A percentile compares a stretch with the other conserved stretches of the same genome.
Evolutionary conservation across 352 stramenopile species (phyloP).

Genomic region (Globisporangium splendens): DNA sequence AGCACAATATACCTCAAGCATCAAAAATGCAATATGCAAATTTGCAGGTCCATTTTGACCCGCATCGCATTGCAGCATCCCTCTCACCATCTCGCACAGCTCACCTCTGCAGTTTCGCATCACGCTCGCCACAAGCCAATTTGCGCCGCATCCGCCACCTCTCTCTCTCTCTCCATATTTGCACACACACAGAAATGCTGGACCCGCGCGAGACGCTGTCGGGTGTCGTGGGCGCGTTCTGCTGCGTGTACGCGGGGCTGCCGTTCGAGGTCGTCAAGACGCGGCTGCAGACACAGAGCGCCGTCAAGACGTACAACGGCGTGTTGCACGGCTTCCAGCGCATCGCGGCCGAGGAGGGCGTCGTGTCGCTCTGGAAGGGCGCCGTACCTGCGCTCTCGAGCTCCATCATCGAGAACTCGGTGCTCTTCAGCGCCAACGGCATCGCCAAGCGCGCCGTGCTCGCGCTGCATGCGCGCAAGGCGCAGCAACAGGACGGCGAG

Average conservation of each 20-base stretch:
- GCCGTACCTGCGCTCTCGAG: conserved; percentile 81
- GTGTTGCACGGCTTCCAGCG: conserved; percentile 64
- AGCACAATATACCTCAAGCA: no score
- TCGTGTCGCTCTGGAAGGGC: conserved; percentile 84
- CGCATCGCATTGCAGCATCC: no score
- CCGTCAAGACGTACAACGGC: conserved; percentile 53
- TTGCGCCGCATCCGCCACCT: background rate
- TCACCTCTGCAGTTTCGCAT: no score
- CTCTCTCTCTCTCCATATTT: background rate
- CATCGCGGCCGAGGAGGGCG: conserved; percentile 72
- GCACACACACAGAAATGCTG: conserved; percentile 31
- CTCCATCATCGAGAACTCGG: conserved; percentile 88
- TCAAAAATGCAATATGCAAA: no score
- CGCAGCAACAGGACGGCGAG: conserved; percentile 33
- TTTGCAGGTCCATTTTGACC: no score
- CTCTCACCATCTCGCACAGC: no score
- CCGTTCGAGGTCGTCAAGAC: conserved; percentile 89
- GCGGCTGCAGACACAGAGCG: conserved; percentile 74
- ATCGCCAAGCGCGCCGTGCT: conserved; percentile 68
- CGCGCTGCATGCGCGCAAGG: conserved; percentile 40
- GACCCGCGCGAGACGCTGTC: conserved; percentile 74
- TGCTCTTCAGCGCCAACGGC: conserved; percentile 87
- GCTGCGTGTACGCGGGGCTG: conserved; percentile 80
- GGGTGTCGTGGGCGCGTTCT: conserved; percentile 74
- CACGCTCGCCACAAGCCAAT: background rate